Base-by-base conservation (phyloP, 2,329 filamentous ascomycete species). In the Teratosphaeria pseudoeucalypti region DNA sequence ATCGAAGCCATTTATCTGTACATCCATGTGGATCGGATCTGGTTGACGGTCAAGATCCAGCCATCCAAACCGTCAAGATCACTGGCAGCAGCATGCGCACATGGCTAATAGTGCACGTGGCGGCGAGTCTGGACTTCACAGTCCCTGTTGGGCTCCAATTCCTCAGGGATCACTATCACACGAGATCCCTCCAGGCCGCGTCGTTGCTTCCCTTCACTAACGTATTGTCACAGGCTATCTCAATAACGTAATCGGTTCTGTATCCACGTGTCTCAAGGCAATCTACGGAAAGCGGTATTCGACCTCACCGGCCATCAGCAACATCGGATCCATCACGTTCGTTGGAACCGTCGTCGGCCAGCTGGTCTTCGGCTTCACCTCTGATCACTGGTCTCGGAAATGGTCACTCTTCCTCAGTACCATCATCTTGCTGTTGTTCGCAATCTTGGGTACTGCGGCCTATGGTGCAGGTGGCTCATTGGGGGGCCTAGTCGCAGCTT, bases 161-260 rank as follows among this genome's bases (percentile, higher is more conserved):
- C 23, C 23, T 23, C 23, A 23, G 23, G 23, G 0, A 2, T 23
- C 23, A 23, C 23, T 23, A 23, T 23, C 23, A 2, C 23, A 23
- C 23, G 23, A 23, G 23, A 23, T 23, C 23, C 23, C 1, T 23
- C 23, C 23, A 23, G 23, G 23, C 23, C 1, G 23, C 1, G 23
- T 23, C 23, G 23, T 23, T 23, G 23, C 23, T 23, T 23, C 23
- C 23, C 23, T 23, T 23, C 23, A 23, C 23, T 23, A 23, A 23
- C 23, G 23, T 23, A 23, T 23, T 2, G 23, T 23, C 23, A 2
- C 23, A 23, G 23, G 92, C 16, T 96, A 96, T 73, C 83, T 96
- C 71, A 95, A 95, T 75, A 90, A 89, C 69, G 87, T 95, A 64
- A 96, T 96, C 66, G 90, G 92, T 6, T 89, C 88, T 2, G 91